These are phyloP conservation scores for Triticum urartu DNA, from an alignment of 176 grass and related monocot genomes.

Conservation along the genomic window DNA sequence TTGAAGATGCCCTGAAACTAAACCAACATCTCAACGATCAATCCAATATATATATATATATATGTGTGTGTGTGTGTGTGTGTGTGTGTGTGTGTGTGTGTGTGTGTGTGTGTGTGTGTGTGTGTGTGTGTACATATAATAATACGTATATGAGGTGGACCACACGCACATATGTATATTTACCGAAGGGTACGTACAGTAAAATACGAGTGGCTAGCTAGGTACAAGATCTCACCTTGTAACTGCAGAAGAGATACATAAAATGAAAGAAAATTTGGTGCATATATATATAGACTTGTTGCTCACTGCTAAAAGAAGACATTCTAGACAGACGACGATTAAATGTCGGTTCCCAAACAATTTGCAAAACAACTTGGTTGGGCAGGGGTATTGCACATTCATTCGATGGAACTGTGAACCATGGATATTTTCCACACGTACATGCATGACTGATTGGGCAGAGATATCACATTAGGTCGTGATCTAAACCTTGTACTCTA, in stretches of 20 bases:
- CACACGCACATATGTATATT: not conserved
- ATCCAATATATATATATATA: not conserved
- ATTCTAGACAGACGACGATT: too few relatives aligned
- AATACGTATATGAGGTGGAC: not conserved
- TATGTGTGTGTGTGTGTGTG: too few relatives aligned
- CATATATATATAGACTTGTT: not conserved
- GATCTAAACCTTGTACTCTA: too few relatives aligned
- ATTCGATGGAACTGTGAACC: too few relatives aligned
- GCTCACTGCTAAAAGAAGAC: not conserved
- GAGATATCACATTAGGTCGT: too few relatives aligned
- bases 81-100: too few relatives aligned
- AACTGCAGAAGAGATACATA: conserved; percentile 20
- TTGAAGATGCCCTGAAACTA: not conserved
- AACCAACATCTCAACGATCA: not conserved
- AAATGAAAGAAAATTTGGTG: not conserved
- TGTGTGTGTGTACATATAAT: not conserved
- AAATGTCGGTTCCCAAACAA: too few relatives aligned
- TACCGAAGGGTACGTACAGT: not conserved
- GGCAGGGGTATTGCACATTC: too few relatives aligned
- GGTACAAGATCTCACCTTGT: conserved; percentile 23
- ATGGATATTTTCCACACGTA: too few relatives aligned
- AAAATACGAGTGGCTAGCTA: conserved; percentile 16
- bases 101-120: too few relatives aligned
- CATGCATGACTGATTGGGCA: too few relatives aligned
- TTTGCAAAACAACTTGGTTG: too few relatives aligned